These are phyloP conservation scores for Lithocarpus polystachyus DNA, from an alignment of 306 rosid genomes.

Conservation along the genomic window DNA sequence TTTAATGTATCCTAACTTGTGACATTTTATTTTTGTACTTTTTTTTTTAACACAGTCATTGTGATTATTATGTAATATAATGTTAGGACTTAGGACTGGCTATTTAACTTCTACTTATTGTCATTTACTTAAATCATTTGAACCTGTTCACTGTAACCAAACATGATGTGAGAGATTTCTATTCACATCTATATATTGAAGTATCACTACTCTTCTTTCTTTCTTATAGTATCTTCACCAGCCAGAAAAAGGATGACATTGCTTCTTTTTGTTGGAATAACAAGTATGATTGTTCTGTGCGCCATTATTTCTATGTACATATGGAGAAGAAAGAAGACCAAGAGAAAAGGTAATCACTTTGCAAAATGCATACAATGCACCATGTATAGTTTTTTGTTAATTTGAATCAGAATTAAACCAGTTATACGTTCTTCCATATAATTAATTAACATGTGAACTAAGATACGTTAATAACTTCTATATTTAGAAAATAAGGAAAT, in stretches of 20 bases:
- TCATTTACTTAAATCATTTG: neutral
- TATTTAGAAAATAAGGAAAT: slow-evolving; percentile 21
- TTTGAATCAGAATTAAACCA: neutral
- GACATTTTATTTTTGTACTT: too few relatives aligned
- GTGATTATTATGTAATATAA: too few relatives aligned
- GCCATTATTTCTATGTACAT: neutral
- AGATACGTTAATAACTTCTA: neutral
- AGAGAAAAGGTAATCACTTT: too few relatives aligned
- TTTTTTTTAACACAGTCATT: too few relatives aligned
- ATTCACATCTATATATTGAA: neutral
- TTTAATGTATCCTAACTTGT: too few relatives aligned
- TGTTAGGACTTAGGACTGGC: too few relatives aligned
- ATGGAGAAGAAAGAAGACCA: too few relatives aligned
- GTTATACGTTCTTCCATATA: neutral
- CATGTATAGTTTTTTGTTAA: neutral
- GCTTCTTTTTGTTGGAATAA: neutral
- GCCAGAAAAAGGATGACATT: neutral
- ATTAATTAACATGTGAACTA: neutral
- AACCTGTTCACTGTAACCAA: too few relatives aligned
- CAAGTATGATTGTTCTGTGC: slow-evolving; percentile 1
- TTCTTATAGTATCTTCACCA: neutral
- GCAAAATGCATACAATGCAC: neutral
- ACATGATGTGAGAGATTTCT: too few relatives aligned
- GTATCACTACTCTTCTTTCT: neutral
- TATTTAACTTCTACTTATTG: neutral